A percentile compares a stretch with the other conserved stretches of the same genome.
These are phyloP conservation scores for Paraconiothyrium sp. DNA, from an alignment of 2,329 filamentous ascomycete genomes.

Conservation along the genomic window DNA sequence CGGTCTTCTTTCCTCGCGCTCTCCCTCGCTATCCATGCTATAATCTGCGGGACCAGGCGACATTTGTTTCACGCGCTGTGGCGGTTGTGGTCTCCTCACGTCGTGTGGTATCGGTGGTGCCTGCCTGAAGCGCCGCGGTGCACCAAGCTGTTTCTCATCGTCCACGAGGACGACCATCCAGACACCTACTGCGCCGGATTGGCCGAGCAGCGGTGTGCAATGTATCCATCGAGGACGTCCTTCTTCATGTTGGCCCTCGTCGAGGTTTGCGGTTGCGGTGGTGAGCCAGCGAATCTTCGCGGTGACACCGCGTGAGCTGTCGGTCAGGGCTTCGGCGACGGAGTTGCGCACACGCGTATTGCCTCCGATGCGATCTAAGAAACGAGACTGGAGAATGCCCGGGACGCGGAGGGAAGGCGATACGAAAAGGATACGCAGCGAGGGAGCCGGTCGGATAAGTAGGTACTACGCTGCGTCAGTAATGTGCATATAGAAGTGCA, in stretches of 20 bases:
- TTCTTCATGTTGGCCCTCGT: conserved; percentile 57
- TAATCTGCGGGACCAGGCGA: background rate
- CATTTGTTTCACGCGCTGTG: background rate
- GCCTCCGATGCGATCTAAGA: conserved; percentile 61
- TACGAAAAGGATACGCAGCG: conserved; percentile 60
- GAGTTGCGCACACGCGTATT: conserved; percentile 63
- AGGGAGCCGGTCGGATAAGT: conserved; percentile 58
- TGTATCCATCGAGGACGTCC: conserved; percentile 79
- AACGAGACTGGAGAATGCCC: conserved; percentile 59
- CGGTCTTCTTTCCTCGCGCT: conserved; percentile 8
- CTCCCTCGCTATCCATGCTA: conserved; percentile 17
- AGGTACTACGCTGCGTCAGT: conserved; percentile 51
- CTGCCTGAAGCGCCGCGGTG: conserved; percentile 38
- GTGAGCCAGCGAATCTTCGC: conserved; percentile 76
- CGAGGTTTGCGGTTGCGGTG: conserved; percentile 45
- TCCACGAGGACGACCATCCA: conserved; percentile 83
- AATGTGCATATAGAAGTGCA: background rate
- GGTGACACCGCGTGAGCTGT: conserved; percentile 73
- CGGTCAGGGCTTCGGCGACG: conserved; percentile 68
- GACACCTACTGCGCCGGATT: conserved; percentile 74
- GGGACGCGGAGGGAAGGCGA: conserved; percentile 61
- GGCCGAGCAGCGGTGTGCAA: conserved; percentile 75
- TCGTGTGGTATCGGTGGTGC: conserved; percentile 44
- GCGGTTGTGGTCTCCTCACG: conserved; percentile 22
- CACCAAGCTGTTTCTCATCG: conserved; percentile 47